Percentiles rank a stretch among this genome's conserved stretches.
Evolutionary conservation across 1,284 basidiomycete genomes (phyloP).

Genomic region (Tilletiopsis washingtonensis): DNA sequence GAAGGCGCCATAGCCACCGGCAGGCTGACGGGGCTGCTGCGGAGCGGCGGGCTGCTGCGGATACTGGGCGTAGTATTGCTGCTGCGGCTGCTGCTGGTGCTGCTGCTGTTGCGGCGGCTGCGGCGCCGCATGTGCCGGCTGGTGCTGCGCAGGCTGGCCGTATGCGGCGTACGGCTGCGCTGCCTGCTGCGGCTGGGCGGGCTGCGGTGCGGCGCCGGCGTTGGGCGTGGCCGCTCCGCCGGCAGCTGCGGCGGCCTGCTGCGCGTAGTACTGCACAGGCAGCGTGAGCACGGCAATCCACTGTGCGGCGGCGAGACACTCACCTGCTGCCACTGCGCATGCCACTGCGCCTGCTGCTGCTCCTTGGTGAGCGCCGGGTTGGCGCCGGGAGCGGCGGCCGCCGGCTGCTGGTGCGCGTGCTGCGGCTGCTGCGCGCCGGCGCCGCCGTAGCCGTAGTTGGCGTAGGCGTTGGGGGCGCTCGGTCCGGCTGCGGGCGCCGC

Average conservation of each 20-base stretch:
- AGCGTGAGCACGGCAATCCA: neutral
- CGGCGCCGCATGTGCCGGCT: neutral
- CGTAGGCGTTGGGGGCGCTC: neutral
- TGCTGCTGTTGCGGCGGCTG: neutral
- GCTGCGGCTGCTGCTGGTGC: constrained; percentile 1
- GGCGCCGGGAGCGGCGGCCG: too few species aligned
- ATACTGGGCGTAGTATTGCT: neutral
- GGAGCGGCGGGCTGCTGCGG: neutral
- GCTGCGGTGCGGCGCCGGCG: neutral
- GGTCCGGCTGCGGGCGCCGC: too few species aligned
- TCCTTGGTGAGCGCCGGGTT: neutral
- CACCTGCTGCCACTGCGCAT: neutral
- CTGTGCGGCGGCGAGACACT: neutral
- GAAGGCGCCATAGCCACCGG: too few species aligned
- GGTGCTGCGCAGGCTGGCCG: neutral
- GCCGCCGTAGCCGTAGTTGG: neutral
- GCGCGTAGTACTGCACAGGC: neutral
- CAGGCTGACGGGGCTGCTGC: too few species aligned
- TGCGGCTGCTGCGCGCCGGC: neutral
- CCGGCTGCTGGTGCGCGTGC: neutral
- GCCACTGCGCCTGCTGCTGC: neutral
- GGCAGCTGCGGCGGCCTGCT: neutral
- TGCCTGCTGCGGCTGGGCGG: neutral
- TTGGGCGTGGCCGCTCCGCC: neutral
- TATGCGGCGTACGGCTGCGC: neutral